These are phyloP conservation scores for Cercospora sp. DNA, from an alignment of 2,329 filamentous ascomycete species.

Conservation along the genomic window DNA sequence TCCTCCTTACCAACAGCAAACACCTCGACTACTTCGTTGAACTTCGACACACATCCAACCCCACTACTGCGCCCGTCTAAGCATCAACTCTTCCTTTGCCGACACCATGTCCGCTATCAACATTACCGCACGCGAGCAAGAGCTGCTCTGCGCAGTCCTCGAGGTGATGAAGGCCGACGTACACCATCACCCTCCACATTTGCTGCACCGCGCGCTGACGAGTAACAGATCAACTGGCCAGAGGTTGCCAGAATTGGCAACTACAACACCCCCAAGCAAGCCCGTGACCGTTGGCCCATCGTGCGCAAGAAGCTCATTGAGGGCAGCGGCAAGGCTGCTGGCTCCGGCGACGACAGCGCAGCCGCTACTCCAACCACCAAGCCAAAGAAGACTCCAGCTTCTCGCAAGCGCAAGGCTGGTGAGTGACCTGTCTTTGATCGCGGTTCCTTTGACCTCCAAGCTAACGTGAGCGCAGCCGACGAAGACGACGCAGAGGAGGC, in stretches of 20 bases:
- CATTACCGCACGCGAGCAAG: slow-evolving; percentile 25
- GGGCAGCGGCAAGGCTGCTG: slow-evolving; percentile 1
- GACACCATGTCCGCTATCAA: slow-evolving; percentile 22
- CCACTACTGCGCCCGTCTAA: not conserved
- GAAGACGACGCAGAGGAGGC: slow-evolving; percentile 11
- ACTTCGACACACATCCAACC: not conserved
- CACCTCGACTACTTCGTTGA: not conserved
- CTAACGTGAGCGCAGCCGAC: not conserved
- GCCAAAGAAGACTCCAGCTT: slow-evolving; percentile 14
- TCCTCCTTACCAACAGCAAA: not conserved
- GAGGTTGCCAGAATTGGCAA: slow-evolving; percentile 21
- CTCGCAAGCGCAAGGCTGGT: slow-evolving; percentile 21
- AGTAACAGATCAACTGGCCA: slow-evolving; percentile 29
- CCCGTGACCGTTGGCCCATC: slow-evolving; percentile 26
- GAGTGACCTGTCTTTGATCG: not conserved
- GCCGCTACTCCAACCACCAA: slow-evolving; percentile 3
- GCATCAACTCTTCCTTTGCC: not conserved
- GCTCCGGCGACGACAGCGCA: not conserved
- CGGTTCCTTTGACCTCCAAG: not conserved
- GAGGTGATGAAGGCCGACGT: slow-evolving; percentile 23
- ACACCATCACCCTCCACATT: not conserved
- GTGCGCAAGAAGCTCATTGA: slow-evolving; percentile 26
- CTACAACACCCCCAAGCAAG: slow-evolving; percentile 27
- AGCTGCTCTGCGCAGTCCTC: slow-evolving; percentile 25
- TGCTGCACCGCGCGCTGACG: not conserved